Base-by-base conservation (phyloP, 805 yeast genomes). In the Candida nemodendra region DNA sequence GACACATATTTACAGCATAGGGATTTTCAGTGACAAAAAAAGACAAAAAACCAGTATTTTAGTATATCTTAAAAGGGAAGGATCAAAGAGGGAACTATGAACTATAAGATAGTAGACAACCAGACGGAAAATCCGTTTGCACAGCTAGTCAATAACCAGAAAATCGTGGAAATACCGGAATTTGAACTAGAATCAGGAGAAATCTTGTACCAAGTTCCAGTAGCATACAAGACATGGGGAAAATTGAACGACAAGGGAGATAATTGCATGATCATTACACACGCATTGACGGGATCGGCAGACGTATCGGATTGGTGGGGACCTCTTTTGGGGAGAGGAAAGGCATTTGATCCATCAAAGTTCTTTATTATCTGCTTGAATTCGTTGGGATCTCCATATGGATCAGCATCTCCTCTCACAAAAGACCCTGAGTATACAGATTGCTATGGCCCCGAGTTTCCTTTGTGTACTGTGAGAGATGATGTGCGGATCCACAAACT, bases 231-330 rank as follows among this genome's bases (percentile, higher is more conserved):
- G 61, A 84, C 95, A 0, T 93, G 97, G 97, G 99, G 99, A 2
- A 71, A 75, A 38, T 71, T 93, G 32, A 89, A 89, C 56, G 75
- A 69, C 6, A 66, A 61, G 3, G 79, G 74, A 7, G 81, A 80
- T 49, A 93, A 93, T 57, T 89, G 82, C 42, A 68, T 93, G 70
- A 78, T 93, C n/a, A 85, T 93, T 11, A 85, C 96, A 52, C 99
- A 93, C 67, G 98, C 99, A 0, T 69, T 93, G 38, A 89, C 98
- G 0, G 99, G 99, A 0, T 88, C 96, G 0, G 76, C 96, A 0
- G 98, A 93, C 59, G 96, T 91, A 13, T 74, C 84, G 27, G 99
- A 93, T 55, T 93, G 99, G 99, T 93, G 99, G 99, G 97, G 98
- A 0, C 97, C 98, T 0, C 63, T 93, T 17, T 65, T 93, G 19